A percentile compares a stretch with the other conserved stretches of the same genome.
Evolutionary conservation across 441 rosid species (phyloP).

Genomic region (Pelargonium cotyledonis): DNA sequence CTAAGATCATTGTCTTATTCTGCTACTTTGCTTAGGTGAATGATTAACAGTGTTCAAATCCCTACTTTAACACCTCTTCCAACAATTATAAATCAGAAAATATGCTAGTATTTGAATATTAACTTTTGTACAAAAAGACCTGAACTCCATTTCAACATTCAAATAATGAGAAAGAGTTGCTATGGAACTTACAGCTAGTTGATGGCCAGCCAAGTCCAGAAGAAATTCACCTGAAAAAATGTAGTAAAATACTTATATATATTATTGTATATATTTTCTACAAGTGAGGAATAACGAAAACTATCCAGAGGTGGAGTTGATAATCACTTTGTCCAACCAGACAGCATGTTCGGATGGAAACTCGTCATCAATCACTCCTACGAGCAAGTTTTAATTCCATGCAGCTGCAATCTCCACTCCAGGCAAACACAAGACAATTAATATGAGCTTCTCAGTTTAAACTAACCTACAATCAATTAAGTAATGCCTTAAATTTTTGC

Average conservation of each 20-base stretch:
- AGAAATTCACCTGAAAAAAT: background rate
- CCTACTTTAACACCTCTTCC: too few species aligned
- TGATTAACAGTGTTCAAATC: too few species aligned
- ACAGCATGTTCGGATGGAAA: background rate
- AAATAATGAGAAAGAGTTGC: too few species aligned
- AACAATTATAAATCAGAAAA: too few species aligned
- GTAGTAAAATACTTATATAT: background rate
- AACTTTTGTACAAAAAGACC: too few species aligned
- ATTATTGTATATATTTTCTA: background rate
- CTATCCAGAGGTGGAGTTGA: background rate
- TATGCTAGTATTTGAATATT: too few species aligned
- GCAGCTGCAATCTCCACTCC: background rate
- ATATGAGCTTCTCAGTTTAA: background rate
- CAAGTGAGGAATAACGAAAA: background rate
- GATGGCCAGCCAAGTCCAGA: background rate
- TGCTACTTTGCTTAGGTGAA: too few species aligned
- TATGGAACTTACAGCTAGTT: too few species aligned
- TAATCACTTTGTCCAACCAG: background rate
- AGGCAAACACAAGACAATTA: background rate
- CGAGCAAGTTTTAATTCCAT: background rate
- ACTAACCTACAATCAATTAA: conserved; percentile 18
- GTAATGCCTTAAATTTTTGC: conserved; percentile 41
- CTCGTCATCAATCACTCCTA: background rate
- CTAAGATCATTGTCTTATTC: too few species aligned
- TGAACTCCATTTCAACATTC: too few species aligned